Evolutionary conservation across 108 stramenopile genomes (phyloP).

Genomic region (Pseudonitzschia pungens): DNA sequence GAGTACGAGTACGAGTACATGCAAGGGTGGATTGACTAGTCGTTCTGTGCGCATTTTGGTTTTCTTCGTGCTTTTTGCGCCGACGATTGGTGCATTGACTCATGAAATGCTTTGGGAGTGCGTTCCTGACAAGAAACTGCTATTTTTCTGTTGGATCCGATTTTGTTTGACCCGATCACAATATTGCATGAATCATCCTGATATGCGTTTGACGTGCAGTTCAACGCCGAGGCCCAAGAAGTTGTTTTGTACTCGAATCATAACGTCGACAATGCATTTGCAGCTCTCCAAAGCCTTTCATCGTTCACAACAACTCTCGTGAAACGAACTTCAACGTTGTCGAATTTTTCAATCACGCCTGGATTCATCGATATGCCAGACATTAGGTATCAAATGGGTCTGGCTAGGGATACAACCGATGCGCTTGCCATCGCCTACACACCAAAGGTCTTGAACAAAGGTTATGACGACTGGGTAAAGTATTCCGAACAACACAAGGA

Average conservation of each 20-base stretch:
- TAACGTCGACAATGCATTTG: conserved; percentile 7
- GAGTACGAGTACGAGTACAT: too few species aligned
- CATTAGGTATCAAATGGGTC: not conserved
- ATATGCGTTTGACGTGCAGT: not conserved
- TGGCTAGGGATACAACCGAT: not conserved
- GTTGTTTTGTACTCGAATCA: not conserved
- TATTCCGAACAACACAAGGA: not conserved
- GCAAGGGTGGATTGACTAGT: not conserved
- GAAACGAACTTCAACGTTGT: not conserved
- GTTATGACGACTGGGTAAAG: not conserved
- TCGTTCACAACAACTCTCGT: conserved; percentile 1
- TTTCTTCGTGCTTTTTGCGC: too few species aligned
- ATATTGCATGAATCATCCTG: too few species aligned
- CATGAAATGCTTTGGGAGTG: too few species aligned
- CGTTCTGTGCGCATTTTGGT: too few species aligned
- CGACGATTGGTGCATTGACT: too few species aligned
- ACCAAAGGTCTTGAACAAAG: not conserved
- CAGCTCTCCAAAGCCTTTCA: not conserved
- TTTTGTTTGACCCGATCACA: not conserved
- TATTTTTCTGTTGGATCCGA: not conserved
- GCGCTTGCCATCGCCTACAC: not conserved
- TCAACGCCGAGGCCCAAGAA: not conserved
- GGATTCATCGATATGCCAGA: not conserved
- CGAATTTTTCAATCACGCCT: not conserved
- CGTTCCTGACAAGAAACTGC: too few species aligned